These are phyloP conservation scores for Plasmodium cynomolgi DNA, from an alignment of 169 alveolate species.

Conservation along the genomic window DNA sequence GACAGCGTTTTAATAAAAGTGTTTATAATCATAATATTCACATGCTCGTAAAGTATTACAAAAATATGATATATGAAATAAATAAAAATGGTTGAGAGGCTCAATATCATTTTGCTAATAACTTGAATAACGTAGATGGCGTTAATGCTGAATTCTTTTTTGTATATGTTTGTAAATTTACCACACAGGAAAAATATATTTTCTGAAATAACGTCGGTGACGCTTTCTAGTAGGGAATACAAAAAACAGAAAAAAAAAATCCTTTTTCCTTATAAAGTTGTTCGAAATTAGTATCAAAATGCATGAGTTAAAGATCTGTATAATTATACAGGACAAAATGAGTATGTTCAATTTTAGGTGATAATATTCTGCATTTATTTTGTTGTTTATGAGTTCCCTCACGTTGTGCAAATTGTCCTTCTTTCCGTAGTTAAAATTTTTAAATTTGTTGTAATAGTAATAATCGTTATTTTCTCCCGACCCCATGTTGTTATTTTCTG, in stretches of 20 bases:
- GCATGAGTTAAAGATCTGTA: slow-evolving; percentile 48
- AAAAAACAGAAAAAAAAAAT: slow-evolving; percentile 73
- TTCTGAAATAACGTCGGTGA: slow-evolving; percentile 74
- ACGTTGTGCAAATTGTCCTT: neutral
- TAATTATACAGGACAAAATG: slow-evolving; percentile 72
- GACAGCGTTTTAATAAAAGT: slow-evolving; percentile 65
- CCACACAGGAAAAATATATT: slow-evolving; percentile 76
- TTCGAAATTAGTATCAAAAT: slow-evolving; percentile 62
- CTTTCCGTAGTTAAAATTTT: slow-evolving; percentile 36
- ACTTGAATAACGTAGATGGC: slow-evolving; percentile 66
- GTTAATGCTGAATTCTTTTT: slow-evolving; percentile 55
- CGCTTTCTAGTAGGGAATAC: slow-evolving; percentile 71
- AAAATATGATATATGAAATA: slow-evolving; percentile 69
- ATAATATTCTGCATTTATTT: slow-evolving; percentile 62
- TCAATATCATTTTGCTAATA: slow-evolving; percentile 69
- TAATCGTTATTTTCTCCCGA: slow-evolving; percentile 8
- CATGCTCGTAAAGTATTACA: slow-evolving; percentile 33
- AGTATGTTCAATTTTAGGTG: slow-evolving; percentile 66
- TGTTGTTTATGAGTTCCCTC: slow-evolving; percentile 47
- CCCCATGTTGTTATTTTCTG: slow-evolving; percentile 14
- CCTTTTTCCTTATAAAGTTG: slow-evolving; percentile 61
- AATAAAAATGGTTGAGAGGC: slow-evolving; percentile 54
- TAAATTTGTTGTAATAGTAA: slow-evolving; percentile 69
- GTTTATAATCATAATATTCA: slow-evolving; percentile 70
- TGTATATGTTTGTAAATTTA: slow-evolving; percentile 66